These are phyloP conservation scores for Wickerhamiella cacticola DNA, from an alignment of 805 yeast genomes.

Conservation along the genomic window DNA sequence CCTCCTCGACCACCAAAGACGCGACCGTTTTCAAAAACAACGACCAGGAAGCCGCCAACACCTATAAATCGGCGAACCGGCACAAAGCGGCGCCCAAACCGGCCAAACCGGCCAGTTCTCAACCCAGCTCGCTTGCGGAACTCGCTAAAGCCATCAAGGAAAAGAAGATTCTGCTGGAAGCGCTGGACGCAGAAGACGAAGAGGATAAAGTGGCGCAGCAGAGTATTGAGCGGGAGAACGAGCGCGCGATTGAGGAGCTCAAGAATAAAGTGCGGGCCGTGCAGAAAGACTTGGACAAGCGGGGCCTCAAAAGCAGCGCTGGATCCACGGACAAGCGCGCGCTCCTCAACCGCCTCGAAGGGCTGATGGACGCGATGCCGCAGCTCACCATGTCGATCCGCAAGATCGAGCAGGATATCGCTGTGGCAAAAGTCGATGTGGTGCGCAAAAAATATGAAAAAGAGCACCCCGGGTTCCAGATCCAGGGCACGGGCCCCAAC, in stretches of 20 bases:
- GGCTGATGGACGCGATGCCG: conserved; percentile 63
- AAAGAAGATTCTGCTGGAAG: conserved; percentile 56
- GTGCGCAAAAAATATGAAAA: conserved; percentile 44
- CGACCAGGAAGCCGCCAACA: conserved; percentile 51
- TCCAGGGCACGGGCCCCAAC: conserved; percentile 73
- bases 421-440: conserved; percentile 51
- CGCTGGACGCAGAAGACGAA: conserved; percentile 52
- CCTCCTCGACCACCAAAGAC: conserved; percentile 29
- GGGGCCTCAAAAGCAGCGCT: conserved; percentile 18
- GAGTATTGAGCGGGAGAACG: conserved; percentile 31
- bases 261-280: conserved; percentile 45
- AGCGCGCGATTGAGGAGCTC: conserved; percentile 49
- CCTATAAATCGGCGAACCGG: conserved; percentile 51
- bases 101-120: background rate
- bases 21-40: conserved; percentile 56
- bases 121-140: conserved; percentile 23
- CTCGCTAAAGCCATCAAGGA: conserved; percentile 58
- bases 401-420: conserved; percentile 54
- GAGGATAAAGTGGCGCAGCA: conserved; percentile 30
- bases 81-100: conserved; percentile 33
- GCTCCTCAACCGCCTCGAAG: conserved; percentile 46
- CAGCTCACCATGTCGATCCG: conserved; percentile 51
- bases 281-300: conserved; percentile 30
- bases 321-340: conserved; percentile 35
- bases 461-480: conserved; percentile 58